These are phyloP conservation scores for Cochlearia excelsa DNA, from an alignment of 345 rosid genomes.

Conservation along the genomic window DNA sequence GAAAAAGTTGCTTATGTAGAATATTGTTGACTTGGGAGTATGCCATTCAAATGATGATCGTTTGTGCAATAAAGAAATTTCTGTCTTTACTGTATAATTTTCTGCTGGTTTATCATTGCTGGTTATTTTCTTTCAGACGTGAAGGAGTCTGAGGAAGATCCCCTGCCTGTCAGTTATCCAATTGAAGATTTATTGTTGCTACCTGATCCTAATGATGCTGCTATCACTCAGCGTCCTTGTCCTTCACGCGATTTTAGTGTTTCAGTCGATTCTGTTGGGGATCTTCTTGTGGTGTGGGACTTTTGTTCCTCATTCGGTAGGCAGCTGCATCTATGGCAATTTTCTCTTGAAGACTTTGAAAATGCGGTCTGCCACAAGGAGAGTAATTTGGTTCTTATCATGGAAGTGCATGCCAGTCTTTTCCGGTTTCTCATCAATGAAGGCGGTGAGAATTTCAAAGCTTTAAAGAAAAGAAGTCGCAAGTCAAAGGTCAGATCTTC, in stretches of 20 bases:
- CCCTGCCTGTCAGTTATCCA: constrained; percentile 60
- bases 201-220: constrained; percentile 66
- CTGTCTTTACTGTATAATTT: constrained; percentile 6
- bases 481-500: constrained; percentile 55
- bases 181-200: constrained; percentile 81
- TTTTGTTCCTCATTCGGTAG: constrained; percentile 81
- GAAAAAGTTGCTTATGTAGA: constrained; percentile 7
- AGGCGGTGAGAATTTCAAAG: constrained; percentile 42
- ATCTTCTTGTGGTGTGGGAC: constrained; percentile 96
- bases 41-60: constrained; percentile 12
- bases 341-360: constrained; percentile 89
- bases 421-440: constrained; percentile 63
- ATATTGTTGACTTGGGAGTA: constrained; percentile 11
- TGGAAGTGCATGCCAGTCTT: constrained; percentile 80
- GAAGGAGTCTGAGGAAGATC: constrained; percentile 37
- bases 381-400: constrained; percentile 69
- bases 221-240: constrained; percentile 64
- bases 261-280: constrained; percentile 72
- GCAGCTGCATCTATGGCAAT: constrained; percentile 66
- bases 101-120: constrained; percentile 14
- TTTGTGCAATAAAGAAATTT: constrained; percentile 4
- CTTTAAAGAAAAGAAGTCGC: constrained; percentile 48
- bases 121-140: constrained; percentile 46
- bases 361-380: constrained; percentile 89
- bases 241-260: constrained; percentile 77